Conservation (phyloP, 257 asterid genomes). For the Jasminum sambac region DNA sequence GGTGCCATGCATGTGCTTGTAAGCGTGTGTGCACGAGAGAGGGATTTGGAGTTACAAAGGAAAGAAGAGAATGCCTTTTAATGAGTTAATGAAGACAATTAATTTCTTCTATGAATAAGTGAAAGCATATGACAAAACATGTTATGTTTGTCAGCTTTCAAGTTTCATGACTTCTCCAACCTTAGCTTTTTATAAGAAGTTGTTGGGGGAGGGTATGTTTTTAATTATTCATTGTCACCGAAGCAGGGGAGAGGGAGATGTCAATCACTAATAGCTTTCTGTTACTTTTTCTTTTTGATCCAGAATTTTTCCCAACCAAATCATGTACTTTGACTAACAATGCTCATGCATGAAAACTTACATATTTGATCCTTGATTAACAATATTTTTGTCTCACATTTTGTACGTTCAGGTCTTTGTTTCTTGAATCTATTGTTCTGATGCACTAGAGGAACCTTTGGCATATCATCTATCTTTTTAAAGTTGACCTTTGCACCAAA, state of each 20-base stretch:
- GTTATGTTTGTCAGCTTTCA: slow-evolving; percentile 37
- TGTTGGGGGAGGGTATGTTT: slow-evolving; percentile 35
- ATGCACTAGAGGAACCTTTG: too few species aligned
- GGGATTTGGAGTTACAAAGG: background rate
- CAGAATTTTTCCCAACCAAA: slow-evolving; percentile 1
- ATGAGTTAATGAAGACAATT: slow-evolving; percentile 9
- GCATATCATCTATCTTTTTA: too few species aligned
- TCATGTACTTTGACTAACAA: slow-evolving; percentile 12
- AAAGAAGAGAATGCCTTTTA: slow-evolving; percentile 24
- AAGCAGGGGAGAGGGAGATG: background rate
- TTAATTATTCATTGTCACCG: slow-evolving; percentile 13
- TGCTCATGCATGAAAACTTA: background rate
- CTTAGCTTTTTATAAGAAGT: slow-evolving; percentile 37
- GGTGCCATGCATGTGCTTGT: slow-evolving; percentile 35
- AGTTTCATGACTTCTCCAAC: slow-evolving; percentile 40
- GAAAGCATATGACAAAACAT: slow-evolving; percentile 21
- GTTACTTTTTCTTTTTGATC: background rate
- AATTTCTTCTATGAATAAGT: slow-evolving; percentile 7
- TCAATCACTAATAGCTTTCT: background rate
- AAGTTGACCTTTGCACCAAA: too few species aligned
- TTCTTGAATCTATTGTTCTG: background rate
- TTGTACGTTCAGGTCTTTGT: background rate
- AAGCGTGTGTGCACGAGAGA: background rate
- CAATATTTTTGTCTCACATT: background rate
- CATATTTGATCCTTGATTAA: background rate